Evolutionary conservation across 768 basidiomycete genomes (phyloP).

Genomic region (Podaxis sp.): DNA sequence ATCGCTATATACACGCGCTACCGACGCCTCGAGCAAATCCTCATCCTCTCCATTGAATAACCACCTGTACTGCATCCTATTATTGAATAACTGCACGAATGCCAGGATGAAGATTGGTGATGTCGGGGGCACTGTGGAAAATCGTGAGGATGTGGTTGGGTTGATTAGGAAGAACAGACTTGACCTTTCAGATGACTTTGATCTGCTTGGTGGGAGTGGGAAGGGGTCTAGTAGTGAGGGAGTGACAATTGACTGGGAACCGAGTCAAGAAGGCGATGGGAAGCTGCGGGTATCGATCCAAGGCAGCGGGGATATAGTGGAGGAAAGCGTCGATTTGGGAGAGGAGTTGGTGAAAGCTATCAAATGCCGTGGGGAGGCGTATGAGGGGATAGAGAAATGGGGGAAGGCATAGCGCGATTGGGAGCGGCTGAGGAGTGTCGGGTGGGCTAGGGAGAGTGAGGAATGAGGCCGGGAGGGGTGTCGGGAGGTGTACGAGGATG

Average conservation of each 20-base stretch:
- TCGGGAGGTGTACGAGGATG: slow-evolving; percentile 75
- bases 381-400: slow-evolving; percentile 90
- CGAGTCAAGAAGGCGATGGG: slow-evolving; percentile 27
- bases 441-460: slow-evolving; percentile 54
- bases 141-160: slow-evolving; percentile 7
- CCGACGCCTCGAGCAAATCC: slow-evolving; percentile 27
- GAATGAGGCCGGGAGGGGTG: slow-evolving; percentile 65
- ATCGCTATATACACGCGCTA: slow-evolving; percentile 66
- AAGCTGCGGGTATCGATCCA: slow-evolving; percentile 18
- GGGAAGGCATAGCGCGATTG: slow-evolving; percentile 74
- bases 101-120: slow-evolving; percentile 73
- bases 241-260: slow-evolving; percentile 15
- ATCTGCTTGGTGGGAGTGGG: slow-evolving; percentile 12
- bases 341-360: slow-evolving; percentile 82
- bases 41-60: slow-evolving; percentile 38
- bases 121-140: slow-evolving; percentile 53
- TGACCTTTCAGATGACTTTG: slow-evolving; percentile 13
- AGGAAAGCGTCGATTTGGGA: slow-evolving; percentile 57
- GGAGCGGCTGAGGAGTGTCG: slow-evolving; percentile 63
- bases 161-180: neutral
- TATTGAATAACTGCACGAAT: slow-evolving; percentile 84
- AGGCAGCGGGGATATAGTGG: slow-evolving; percentile 33
- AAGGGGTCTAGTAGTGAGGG: neutral
- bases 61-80: slow-evolving; percentile 68
- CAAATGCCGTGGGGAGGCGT: slow-evolving; percentile 78